A percentile compares a stretch with the other conserved stretches of the same genome.
These are phyloP conservation scores for Aspergillus pseudoglaucus DNA, from an alignment of 2,329 filamentous ascomycete species.

Conservation along the genomic window DNA sequence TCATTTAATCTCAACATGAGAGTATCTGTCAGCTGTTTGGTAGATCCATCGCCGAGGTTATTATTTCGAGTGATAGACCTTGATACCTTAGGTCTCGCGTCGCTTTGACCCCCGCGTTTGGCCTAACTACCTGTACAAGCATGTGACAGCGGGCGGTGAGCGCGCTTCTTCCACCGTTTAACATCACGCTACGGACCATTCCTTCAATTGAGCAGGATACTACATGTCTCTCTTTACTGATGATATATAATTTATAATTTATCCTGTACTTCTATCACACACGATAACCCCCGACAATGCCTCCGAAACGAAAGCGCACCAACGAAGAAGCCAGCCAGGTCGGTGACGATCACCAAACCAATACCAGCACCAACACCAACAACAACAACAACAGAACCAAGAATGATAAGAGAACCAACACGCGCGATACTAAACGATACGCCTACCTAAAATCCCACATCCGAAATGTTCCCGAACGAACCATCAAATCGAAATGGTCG, in stretches of 20 bases:
- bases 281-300: slow-evolving; percentile 7
- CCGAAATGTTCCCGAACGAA: slow-evolving; percentile 36
- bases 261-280: background rate
- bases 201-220: background rate
- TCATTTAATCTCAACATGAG: background rate
- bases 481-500: slow-evolving; percentile 42
- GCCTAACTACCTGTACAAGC: background rate
- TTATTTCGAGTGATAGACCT: background rate
- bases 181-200: background rate
- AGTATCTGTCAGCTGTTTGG: no score
- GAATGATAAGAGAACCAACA: slow-evolving; percentile 10
- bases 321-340: background rate
- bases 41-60: no score
- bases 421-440: slow-evolving; percentile 23
- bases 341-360: background rate
- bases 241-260: slow-evolving; percentile 1
- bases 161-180: background rate
- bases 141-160: slow-evolving; percentile 3
- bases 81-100: background rate
- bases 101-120: slow-evolving; percentile 1
- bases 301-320: slow-evolving; percentile 12
- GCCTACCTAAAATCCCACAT: slow-evolving; percentile 36
- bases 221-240: slow-evolving; percentile 11
- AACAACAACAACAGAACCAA: background rate
- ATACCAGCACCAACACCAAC: background rate